phyloP scores from a whole-genome alignment of 176 grass and related monocot genomes.

The Bromus sterilis region DNA sequence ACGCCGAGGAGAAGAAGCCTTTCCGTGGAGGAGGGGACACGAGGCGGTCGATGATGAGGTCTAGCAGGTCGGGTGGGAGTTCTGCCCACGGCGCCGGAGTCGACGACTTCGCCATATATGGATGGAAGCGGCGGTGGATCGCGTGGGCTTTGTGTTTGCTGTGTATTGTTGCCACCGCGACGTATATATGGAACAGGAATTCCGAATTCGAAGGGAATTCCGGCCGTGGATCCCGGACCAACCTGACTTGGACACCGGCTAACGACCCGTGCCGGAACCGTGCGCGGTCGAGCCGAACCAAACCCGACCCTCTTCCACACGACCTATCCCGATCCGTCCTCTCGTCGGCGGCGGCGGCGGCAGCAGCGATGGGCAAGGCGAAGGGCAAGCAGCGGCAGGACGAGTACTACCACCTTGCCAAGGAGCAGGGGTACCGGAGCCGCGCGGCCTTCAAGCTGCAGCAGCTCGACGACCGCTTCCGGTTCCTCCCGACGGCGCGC shows the following conservation, averaged over 20 bases:
- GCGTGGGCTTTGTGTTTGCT: neutral
- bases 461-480: conserved; percentile 82
- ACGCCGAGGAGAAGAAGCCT: neutral
- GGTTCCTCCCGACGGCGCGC: conserved; percentile 68
- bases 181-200: too few species aligned
- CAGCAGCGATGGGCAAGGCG: conserved; percentile 64
- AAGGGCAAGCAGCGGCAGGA: conserved; percentile 90
- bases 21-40: neutral
- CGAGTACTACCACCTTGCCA: conserved; percentile 84
- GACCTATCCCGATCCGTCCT: too few species aligned
- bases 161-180: too few species aligned
- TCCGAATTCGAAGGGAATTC: too few species aligned
- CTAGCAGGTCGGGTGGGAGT: neutral
- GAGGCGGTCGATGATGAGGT: neutral
- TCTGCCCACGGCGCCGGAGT: neutral
- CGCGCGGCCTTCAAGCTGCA: conserved; percentile 93
- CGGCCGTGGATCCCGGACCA: too few species aligned
- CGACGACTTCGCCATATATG: neutral
- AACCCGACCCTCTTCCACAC: too few species aligned
- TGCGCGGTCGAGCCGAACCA: too few species aligned
- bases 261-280: too few species aligned
- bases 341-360: neutral
- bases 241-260: too few species aligned
- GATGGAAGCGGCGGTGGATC: neutral
- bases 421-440: conserved; percentile 85